Evolutionary conservation across 352 stramenopile species (phyloP), one percentile per base, ranked within the genome.

Genomic region (Phytophthora nicotianae): DNA sequence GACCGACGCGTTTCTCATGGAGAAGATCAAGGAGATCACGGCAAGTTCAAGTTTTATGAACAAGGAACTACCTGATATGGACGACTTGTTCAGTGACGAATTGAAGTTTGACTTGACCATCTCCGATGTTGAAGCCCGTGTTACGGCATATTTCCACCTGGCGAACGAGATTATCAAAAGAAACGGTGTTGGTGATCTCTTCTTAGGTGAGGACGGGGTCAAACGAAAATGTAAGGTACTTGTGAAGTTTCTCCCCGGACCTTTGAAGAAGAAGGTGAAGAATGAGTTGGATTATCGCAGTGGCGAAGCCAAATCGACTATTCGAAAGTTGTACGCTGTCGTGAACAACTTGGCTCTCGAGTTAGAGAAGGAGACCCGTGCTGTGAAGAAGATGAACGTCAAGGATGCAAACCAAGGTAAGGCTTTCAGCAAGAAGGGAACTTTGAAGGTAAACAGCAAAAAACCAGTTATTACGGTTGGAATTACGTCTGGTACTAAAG

Each of bases 41-140:
- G n/a, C n/a, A n/a, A n/a, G n/a, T n/a, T n/a, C n/a, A n/a, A n/a
- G 41, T 17, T 60, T 65, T 16, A 65, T 45, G 41, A 65, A 65
- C 21, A 53, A 21, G 29, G 58, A 55, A 10, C 41, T 59, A 2
- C 49, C 41, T 9, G 40, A 54, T 6, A 59, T 59, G 27, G 21
- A 40, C 0, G 32, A 55, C 0, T n/a, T 54, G 29, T 65, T 65
- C 19, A 20, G 17, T 10, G 17, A 43, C 2, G 50, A 55, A 8
- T 17, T 66, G 24, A 55, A 56, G 50, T 19, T 60, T 11, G 49
- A 66, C 23, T 6, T 32, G 7, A 27, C 58, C 1, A 65, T 53
- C 13, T 48, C 29, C 11, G 49, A 64, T 47, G 21, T 64, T 2
- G 57, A 35, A 64, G 11, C 19, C 47, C 13, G 20, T 21, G 29